Base-by-base conservation (phyloP, 148 eudicot species). In the Rheum nobile region DNA sequence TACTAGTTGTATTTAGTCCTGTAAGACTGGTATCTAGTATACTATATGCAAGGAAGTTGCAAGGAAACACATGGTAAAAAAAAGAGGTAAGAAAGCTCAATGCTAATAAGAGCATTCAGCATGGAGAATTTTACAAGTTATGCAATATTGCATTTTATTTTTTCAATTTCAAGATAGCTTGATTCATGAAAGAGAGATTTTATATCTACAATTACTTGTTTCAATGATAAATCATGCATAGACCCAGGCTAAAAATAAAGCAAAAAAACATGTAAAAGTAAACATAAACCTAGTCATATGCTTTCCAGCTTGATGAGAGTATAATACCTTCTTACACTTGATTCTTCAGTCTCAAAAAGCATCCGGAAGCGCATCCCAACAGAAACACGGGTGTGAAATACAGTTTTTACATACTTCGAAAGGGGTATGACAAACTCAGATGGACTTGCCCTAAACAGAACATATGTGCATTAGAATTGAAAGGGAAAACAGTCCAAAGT, bases 311-410 rank as follows among this genome's bases (percentile, higher is more conserved):
- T 71, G 8, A 14, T 22, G 57, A 71, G 8, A 35, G 28, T 52
- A 73, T 16, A 73, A 9, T 86, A 95, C 99, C 99, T 88, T 41
- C 99, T 93, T 26, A 95, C 97, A 79, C 96, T 90, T 63, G 99
- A 95, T 85, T 95, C 99, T 85, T 95, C 99, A 65, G 99, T 95
- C 84, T 95, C 99, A 84, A 95, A 95, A 75, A 91, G 89, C 99
- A 95, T 95, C 46, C 99, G 90, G 61, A 95, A 95, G 69, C 99
- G 94, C 99, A 92, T 91, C 76, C 99, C 99, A 80, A 95, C 94
- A 75, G 99, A 95, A 77, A 95, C 94, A 74, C 97, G 96, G 32
- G 97, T 95, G 80, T 95, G 97, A 86, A 81, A 92, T 71, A 88
- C 97, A 76, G 99, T 94, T 82, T 95, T 95, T 37, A 88, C 85